Base-by-base conservation (phyloP, 2,329 filamentous ascomycete genomes). In the Bipolaris victoriae region DNA sequence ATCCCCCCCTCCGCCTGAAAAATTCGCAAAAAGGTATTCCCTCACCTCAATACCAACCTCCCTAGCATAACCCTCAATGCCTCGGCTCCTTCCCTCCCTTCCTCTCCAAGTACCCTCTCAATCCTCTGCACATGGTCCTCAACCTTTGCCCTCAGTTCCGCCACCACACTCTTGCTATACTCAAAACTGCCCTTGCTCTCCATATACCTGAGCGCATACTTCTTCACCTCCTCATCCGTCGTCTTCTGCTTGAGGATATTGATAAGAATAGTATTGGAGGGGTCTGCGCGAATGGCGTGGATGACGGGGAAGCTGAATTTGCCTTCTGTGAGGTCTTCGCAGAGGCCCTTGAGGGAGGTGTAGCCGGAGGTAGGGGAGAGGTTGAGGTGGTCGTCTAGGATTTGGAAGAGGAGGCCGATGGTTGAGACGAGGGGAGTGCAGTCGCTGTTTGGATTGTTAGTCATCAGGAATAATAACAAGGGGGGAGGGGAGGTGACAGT, bases 221-320 rank as follows among this genome's bases (percentile, higher is more conserved):
- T 82, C 82, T 98, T 98, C 51, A 98, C 91, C 70, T 94, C 90
- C 45, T 91, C 87, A 68, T 97, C 90, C 18, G 83, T 85, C 1
- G 93, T 92, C 78, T 92, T 94, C 77, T 97, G 93, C 77, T 91
- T 91, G 40, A 98, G 82, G 54, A 98, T 97, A 72, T 95, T 97
- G 76, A 97, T 85, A 53, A 99, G 84, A 70, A 96, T 89, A 65
- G 90, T 82, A 72, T 92, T 90, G 29, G 80, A 78, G 16, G 86
- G 90, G 72, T 92, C 86, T 58, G 89, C 79, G 61, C 91, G 90
- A 66, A 98, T 96, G 75, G 90, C 90, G 79, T 98, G 94, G 69
- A 98, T 97, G 69, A 98, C 88, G 39, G 93, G 92, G 75, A 97
- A 97, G 24, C 90, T 94, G 80, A 97, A 97, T 82, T 98, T 98